Conservation (phyloP, 805 yeast genomes). For the Starmerella roubikii region DNA sequence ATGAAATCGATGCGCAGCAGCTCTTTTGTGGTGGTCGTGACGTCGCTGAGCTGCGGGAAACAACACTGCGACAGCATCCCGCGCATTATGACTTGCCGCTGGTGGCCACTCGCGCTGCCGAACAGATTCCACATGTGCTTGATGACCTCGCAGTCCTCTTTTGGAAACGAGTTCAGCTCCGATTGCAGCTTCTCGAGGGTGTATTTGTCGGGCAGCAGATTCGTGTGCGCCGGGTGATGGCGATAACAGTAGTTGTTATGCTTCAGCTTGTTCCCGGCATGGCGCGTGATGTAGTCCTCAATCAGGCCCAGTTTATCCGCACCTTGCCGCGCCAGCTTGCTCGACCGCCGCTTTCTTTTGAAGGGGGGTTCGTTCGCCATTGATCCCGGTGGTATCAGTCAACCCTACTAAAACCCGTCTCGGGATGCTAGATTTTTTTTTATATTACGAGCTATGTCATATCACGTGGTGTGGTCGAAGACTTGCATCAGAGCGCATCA, state of each 20-base stretch:
- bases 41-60: constrained; percentile 82
- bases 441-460: too few species aligned
- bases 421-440: too few species aligned
- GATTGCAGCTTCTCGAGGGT: constrained; percentile 54
- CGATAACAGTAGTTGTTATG: constrained; percentile 56
- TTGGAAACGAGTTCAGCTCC: constrained; percentile 31
- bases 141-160: constrained; percentile 66
- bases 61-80: constrained; percentile 85
- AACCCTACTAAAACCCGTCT: too few species aligned
- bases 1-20: constrained; percentile 83
- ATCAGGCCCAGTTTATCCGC: constrained; percentile 12
- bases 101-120: constrained; percentile 55
- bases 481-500: too few species aligned
- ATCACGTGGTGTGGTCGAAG: background rate
- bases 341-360: background rate
- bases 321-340: constrained; percentile 10
- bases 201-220: constrained; percentile 33
- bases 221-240: constrained; percentile 52
- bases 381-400: too few species aligned
- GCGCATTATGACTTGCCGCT: constrained; percentile 61
- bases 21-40: constrained; percentile 63
- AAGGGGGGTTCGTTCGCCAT: too few species aligned
- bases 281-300: constrained; percentile 16
- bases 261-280: constrained; percentile 10
- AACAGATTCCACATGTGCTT: constrained; percentile 76